Conservation (phyloP, 2,329 filamentous ascomycete species). For the Pyrenochaeta sp. region DNA sequence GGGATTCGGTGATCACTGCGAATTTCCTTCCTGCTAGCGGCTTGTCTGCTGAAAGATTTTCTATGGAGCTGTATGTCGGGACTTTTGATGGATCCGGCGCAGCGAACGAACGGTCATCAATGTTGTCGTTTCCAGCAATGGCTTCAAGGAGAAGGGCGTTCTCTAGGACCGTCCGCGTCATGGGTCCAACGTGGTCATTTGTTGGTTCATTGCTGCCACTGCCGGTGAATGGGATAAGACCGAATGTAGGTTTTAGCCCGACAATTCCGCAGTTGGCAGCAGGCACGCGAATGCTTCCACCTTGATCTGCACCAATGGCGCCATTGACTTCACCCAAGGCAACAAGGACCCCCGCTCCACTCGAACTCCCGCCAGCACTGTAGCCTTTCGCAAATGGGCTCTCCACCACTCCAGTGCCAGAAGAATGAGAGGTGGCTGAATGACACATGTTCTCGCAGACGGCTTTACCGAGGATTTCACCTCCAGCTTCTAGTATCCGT, state of each 20-base stretch:
- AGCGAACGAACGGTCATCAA: conserved; percentile 54
- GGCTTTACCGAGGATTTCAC: conserved; percentile 37
- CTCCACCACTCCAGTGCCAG: conserved; percentile 55
- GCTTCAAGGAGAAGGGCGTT: conserved; percentile 55
- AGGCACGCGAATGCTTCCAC: conserved; percentile 58
- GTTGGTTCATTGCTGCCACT: conserved; percentile 59
- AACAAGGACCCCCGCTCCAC: conserved; percentile 58
- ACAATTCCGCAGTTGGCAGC: conserved; percentile 51
- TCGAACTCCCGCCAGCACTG: conserved; percentile 60
- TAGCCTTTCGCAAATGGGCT: conserved; percentile 58
- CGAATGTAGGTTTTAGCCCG: conserved; percentile 63
- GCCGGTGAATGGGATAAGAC: conserved; percentile 62
- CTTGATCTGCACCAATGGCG: conserved; percentile 60
- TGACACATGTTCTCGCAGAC: conserved; percentile 47
- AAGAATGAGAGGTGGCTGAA: conserved; percentile 40
- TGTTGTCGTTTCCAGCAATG: conserved; percentile 59
- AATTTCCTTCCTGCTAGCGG: conserved; percentile 39
- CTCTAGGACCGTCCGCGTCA: conserved; percentile 55
- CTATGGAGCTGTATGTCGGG: conserved; percentile 39
- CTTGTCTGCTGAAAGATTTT: conserved; percentile 12
- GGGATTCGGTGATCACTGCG: conserved; percentile 43
- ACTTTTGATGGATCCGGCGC: conserved; percentile 36
- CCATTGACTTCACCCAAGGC: conserved; percentile 55
- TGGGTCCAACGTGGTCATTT: conserved; percentile 61
- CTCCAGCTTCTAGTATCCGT: conserved; percentile 40